phyloP scores from a whole-genome alignment of 768 basidiomycete genomes.

The Boletus fagicola region DNA sequence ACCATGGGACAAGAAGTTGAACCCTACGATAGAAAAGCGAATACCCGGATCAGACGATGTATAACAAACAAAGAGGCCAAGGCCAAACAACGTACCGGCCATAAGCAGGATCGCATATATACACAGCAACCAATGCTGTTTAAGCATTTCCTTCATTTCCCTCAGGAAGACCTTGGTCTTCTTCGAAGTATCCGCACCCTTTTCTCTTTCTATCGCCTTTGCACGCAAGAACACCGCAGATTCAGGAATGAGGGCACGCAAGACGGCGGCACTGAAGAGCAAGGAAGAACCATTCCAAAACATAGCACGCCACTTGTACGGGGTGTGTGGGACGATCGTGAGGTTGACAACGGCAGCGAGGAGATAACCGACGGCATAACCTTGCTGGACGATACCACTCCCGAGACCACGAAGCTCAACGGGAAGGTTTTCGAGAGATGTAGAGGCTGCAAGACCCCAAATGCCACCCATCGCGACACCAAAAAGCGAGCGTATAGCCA shows the following conservation, averaged over 20 bases:
- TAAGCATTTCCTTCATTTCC: conserved; percentile 76
- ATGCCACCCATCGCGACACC: conserved; percentile 89
- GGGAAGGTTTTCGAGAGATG: conserved; percentile 87
- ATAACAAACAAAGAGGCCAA: neutral
- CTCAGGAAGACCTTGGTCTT: conserved; percentile 72
- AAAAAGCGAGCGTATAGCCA: conserved; percentile 78
- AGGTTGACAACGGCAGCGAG: conserved; percentile 84
- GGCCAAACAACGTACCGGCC: conserved; percentile 43
- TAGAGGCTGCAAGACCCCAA: conserved; percentile 83
- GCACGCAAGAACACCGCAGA: conserved; percentile 71
- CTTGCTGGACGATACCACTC: conserved; percentile 85
- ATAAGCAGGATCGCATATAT: conserved; percentile 83
- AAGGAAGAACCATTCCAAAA: conserved; percentile 82
- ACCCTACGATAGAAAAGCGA: conserved; percentile 39
- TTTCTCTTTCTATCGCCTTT: conserved; percentile 48
- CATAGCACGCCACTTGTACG: conserved; percentile 64
- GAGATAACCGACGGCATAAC: conserved; percentile 88
- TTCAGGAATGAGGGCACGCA: conserved; percentile 76
- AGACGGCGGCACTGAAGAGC: conserved; percentile 61
- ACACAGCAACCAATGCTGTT: conserved; percentile 76
- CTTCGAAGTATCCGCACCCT: conserved; percentile 34
- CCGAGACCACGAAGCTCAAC: conserved; percentile 86
- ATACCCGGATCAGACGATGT: neutral
- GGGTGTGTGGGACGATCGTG: conserved; percentile 42
- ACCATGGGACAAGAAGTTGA: conserved; percentile 78